These are phyloP conservation scores for Penicillium fuscoglaucum DNA, from an alignment of 2,329 filamentous ascomycete genomes.

Conservation along the genomic window DNA sequence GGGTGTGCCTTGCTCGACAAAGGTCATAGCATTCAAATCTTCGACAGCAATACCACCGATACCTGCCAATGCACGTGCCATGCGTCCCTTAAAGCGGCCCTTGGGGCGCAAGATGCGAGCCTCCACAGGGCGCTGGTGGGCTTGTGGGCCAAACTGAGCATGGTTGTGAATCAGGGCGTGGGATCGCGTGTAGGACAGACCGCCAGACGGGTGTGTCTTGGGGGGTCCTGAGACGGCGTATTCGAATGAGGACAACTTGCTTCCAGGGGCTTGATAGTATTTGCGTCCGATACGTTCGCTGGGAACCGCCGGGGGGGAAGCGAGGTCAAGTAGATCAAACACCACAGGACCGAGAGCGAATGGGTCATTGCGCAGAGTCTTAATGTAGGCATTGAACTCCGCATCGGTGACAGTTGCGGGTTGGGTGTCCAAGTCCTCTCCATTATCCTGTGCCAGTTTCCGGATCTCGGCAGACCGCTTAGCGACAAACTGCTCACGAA, in stretches of 20 bases:
- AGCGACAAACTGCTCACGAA: conserved; percentile 36
- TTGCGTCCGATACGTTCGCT: conserved; percentile 35
- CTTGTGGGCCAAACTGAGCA: conserved; percentile 61
- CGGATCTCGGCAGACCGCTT: conserved; percentile 39
- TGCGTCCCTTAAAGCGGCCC: conserved; percentile 35
- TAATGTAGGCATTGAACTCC: conserved; percentile 49
- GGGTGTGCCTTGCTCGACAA: conserved; percentile 36
- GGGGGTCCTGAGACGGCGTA: conserved; percentile 54
- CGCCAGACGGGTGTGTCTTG: conserved; percentile 65
- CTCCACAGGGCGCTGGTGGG: conserved; percentile 52
- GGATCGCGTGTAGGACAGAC: conserved; percentile 61
- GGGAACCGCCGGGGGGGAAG: conserved; percentile 44
- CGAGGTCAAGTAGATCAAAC: conserved; percentile 58
- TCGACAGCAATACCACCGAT: conserved; percentile 46
- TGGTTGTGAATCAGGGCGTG: conserved; percentile 59
- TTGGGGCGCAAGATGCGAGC: conserved; percentile 58
- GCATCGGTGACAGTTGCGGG: conserved; percentile 42
- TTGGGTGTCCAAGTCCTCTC: conserved; percentile 34
- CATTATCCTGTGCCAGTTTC: conserved; percentile 44
- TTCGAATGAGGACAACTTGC: conserved; percentile 40
- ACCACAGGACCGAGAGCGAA: conserved; percentile 55
- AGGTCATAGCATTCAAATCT: conserved; percentile 38
- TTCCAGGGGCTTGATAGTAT: conserved; percentile 39
- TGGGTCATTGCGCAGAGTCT: conserved; percentile 44
- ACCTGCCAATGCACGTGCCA: conserved; percentile 39